phyloP scores from a whole-genome alignment of 306 rosid genomes.

The Malus fusca region DNA sequence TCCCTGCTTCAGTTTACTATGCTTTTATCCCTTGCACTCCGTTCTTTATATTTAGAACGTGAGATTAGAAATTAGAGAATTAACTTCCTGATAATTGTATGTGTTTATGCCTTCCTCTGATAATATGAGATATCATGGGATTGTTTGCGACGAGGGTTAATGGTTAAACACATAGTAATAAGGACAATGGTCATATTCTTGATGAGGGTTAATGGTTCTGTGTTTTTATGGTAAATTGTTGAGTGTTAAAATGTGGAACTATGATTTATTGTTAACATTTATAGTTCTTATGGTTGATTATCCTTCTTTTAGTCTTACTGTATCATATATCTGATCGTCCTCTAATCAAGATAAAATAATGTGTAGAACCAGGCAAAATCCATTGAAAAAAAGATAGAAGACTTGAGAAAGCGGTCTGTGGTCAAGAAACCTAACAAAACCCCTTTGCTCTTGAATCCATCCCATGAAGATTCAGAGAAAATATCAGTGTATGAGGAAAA shows the following conservation, averaged over 20 bases:
- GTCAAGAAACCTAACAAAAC: conserved; percentile 25
- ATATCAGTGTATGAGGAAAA: conserved; percentile 55
- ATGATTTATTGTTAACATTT: neutral
- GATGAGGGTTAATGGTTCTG: neutral
- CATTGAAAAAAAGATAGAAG: conserved; percentile 42
- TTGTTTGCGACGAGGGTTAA: too few relatives aligned
- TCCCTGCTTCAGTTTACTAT: neutral
- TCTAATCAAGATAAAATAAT: conserved; percentile 27
- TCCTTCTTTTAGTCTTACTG: conserved; percentile 8
- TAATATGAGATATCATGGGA: neutral
- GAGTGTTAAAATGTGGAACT: neutral
- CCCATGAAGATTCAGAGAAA: conserved; percentile 31
- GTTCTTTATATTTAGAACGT: too few relatives aligned
- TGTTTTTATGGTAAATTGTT: neutral
- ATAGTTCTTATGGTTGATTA: neutral
- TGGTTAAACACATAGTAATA: neutral
- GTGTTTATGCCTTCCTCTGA: neutral
- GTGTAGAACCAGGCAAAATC: conserved; percentile 60
- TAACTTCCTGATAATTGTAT: neutral
- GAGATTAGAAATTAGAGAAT: neutral
- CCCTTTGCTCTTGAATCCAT: conserved; percentile 34
- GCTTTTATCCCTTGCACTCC: neutral
- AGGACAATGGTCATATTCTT: neutral
- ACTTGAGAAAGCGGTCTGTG: conserved; percentile 32
- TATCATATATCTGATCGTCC: conserved; percentile 5